These are phyloP conservation scores for Russula brevipes DNA, from an alignment of 768 basidiomycete genomes.

Conservation along the genomic window DNA sequence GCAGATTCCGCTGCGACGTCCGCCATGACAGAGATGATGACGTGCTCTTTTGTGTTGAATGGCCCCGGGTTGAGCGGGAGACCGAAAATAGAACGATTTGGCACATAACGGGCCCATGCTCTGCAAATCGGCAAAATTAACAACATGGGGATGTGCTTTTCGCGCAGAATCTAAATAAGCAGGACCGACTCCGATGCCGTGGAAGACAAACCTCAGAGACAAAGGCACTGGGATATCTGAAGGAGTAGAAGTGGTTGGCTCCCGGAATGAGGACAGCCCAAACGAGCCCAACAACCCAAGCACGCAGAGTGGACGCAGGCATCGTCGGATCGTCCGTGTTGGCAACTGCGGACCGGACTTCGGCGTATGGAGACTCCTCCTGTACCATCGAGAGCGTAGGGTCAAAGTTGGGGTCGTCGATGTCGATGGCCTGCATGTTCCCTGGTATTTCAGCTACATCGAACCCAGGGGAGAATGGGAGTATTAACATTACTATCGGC, in stretches of 20 bases:
- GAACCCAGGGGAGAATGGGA: background rate
- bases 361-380: conserved; percentile 51
- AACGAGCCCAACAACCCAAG: conserved; percentile 36
- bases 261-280: conserved; percentile 62
- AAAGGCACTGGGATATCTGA: conserved; percentile 53
- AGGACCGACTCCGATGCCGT: background rate
- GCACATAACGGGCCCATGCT: conserved; percentile 51
- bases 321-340: conserved; percentile 45
- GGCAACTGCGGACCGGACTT: conserved; percentile 48
- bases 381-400: conserved; percentile 29
- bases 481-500: background rate
- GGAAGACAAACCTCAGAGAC: conserved; percentile 28
- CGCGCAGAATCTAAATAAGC: background rate
- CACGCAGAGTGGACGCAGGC: conserved; percentile 35
- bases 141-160: conserved; percentile 57
- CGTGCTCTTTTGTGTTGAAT: conserved; percentile 73
- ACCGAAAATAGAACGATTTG: conserved; percentile 50
- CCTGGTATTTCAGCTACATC: too few species aligned
- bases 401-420: conserved; percentile 36
- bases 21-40: conserved; percentile 45
- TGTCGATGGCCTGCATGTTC: conserved; percentile 4
- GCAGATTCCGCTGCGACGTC: conserved; percentile 35
- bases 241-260: conserved; percentile 75
- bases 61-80: conserved; percentile 57
- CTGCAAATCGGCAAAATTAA: conserved; percentile 62